Evolutionary conservation across 2,329 filamentous ascomycete genomes (phyloP).

Genomic region (Paraconiothyrium brasiliense): DNA sequence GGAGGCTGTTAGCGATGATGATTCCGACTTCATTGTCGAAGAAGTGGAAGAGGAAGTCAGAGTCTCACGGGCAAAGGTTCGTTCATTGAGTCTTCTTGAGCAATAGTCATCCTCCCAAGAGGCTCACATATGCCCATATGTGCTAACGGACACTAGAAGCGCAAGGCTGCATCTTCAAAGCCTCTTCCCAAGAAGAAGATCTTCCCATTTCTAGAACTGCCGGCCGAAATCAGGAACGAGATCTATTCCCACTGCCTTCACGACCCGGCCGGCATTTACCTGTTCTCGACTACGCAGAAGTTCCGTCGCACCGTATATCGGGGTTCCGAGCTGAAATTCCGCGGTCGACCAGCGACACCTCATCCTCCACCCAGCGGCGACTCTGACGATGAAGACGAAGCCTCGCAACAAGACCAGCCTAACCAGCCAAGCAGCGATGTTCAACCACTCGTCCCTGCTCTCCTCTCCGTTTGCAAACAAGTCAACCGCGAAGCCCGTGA

Average conservation of each 20-base stretch:
- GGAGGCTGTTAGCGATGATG: slow-evolving; percentile 31
- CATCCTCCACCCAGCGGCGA: background rate
- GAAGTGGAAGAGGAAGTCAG: slow-evolving; percentile 25
- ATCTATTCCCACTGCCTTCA: slow-evolving; percentile 43
- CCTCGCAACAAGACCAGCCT: slow-evolving; percentile 16
- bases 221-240: slow-evolving; percentile 46
- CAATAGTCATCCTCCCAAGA: background rate
- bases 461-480: slow-evolving; percentile 43
- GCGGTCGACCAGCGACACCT: background rate
- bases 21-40: slow-evolving; percentile 17
- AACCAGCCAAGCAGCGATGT: slow-evolving; percentile 20
- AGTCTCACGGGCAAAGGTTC: slow-evolving; percentile 37
- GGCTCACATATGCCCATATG: background rate
- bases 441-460: slow-evolving; percentile 29
- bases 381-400: slow-evolving; percentile 15
- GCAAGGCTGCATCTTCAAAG: slow-evolving; percentile 23
- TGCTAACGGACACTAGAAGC: slow-evolving; percentile 29
- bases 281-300: slow-evolving; percentile 33
- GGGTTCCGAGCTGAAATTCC: slow-evolving; percentile 20
- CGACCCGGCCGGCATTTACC: slow-evolving; percentile 37
- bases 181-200: slow-evolving; percentile 41
- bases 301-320: slow-evolving; percentile 42
- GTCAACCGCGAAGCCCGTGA: slow-evolving; percentile 36
- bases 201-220: slow-evolving; percentile 47
- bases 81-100: slow-evolving; percentile 10